Evolutionary conservation across 1,284 basidiomycete genomes (phyloP), one percentile per base, ranked within the genome.

Genomic region (Microbotryum saponariae): DNA sequence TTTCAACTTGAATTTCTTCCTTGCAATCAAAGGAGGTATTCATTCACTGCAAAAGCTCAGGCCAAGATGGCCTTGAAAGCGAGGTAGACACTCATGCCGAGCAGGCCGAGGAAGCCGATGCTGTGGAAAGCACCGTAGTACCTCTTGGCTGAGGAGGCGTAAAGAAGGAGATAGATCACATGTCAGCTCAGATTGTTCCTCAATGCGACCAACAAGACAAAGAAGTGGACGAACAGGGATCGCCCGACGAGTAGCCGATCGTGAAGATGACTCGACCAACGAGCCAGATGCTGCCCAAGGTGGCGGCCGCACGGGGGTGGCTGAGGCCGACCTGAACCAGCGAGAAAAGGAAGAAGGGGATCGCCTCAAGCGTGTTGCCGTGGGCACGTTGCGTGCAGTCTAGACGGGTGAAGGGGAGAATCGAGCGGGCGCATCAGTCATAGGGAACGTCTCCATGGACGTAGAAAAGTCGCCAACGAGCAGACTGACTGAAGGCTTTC

Each of bases 341-440:
- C 59, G 62, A 14, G 46, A 57, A 31, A 37, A 62, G 51, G 56
- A 59, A 65, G 31, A 59, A n/a, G 31, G 63, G 63, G 42, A 64
- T 51, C 58, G 58, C 56, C 62, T 58, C 65, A 48, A 66, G 56
- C 7, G 66, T 67, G 61, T 67, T 67, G 53, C 25, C 47, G 48
- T 67, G 66, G 1, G 66, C 60, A 20, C 66, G 63, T 52, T 67
- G 66, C 12, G 61, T 51, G 54, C 66, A 67, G 61, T 67, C 60
- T 61, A 42, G 0, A 27, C 21, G 18, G 8, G n/a, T 27, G 47
- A 29, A 1, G 20, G 46, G 20, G 2, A 37, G 33, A 21, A 23
- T 31, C 31, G 10, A 6, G 10, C 42, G 25, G 4, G 31, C 7
- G 14, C 9, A n/a, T 21, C 20, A 20, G 37, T 42, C 4, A 6